Conservation (phyloP, 495 filamentous ascomycete species). For the Podospora anserina region DNA sequence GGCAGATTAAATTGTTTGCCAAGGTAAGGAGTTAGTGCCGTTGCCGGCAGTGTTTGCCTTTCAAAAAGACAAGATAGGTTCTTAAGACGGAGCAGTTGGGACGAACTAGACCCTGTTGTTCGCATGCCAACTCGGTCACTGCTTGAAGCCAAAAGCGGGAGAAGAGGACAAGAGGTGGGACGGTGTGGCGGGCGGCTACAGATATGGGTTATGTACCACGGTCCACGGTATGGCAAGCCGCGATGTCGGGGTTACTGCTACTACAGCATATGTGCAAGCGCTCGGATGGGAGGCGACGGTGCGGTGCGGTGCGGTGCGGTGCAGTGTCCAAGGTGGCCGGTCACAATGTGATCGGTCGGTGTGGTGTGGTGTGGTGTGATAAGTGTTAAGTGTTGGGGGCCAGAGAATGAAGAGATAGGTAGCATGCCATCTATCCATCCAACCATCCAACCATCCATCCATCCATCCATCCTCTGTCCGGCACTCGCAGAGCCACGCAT, state of each 20-base stretch:
- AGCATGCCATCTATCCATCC: neutral
- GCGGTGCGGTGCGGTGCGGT: neutral
- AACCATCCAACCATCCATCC: too few relatives aligned
- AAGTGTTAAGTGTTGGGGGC: neutral
- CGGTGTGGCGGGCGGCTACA: conserved; percentile 38
- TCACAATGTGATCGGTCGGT: conserved; percentile 24
- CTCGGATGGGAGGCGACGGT: conserved; percentile 26
- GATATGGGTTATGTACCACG: conserved; percentile 42
- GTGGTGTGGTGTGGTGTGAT: neutral
- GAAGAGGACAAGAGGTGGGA: conserved; percentile 34
- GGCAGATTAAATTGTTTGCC: conserved; percentile 13
- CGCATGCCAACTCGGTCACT: conserved; percentile 20
- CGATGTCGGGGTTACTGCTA: conserved; percentile 19
- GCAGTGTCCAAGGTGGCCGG: neutral
- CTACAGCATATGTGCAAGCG: conserved; percentile 19
- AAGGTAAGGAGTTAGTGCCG: conserved; percentile 25
- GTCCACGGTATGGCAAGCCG: conserved; percentile 23
- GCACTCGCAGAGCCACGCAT: conserved; percentile 5
- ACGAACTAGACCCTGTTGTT: conserved; percentile 10
- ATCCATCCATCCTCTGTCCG: neutral
- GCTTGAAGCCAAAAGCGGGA: conserved; percentile 34
- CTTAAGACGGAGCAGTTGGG: conserved; percentile 7
- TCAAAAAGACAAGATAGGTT: conserved; percentile 11
- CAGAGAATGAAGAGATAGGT: neutral
- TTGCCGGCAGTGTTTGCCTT: conserved; percentile 35